These are phyloP conservation scores for Dalechampia spathulata DNA, from an alignment of 441 rosid genomes.

Conservation along the genomic window DNA sequence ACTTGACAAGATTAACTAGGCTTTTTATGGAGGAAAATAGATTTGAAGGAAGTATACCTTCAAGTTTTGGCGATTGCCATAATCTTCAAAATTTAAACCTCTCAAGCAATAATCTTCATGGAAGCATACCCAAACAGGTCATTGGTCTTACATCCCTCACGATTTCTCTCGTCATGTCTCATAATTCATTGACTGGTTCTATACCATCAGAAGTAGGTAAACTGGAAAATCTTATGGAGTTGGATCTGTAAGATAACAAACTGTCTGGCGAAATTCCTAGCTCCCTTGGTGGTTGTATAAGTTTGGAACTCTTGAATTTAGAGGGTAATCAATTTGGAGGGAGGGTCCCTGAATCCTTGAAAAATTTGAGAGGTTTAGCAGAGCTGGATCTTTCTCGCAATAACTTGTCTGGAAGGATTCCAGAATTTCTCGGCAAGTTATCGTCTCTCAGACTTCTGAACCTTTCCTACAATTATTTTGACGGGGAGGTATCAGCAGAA, in stretches of 20 bases:
- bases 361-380: slow-evolving; percentile 24
- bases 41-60: slow-evolving; percentile 38
- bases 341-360: slow-evolving; percentile 28
- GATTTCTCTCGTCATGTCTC: slow-evolving; percentile 28
- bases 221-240: slow-evolving; percentile 17
- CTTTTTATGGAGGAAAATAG: slow-evolving; percentile 31
- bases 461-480: slow-evolving; percentile 31
- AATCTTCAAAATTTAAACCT: slow-evolving; percentile 19
- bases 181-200: slow-evolving; percentile 27
- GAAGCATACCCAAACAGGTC: slow-evolving; percentile 18
- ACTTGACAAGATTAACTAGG: slow-evolving; percentile 27
- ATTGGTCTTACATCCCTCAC: slow-evolving; percentile 31
- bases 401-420: slow-evolving; percentile 33
- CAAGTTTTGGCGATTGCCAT: slow-evolving; percentile 31
- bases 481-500: slow-evolving; percentile 20
- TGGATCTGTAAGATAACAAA: slow-evolving; percentile 33
- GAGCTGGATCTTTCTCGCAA: slow-evolving; percentile 36
- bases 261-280: slow-evolving; percentile 35
- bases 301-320: slow-evolving; percentile 27
- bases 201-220: slow-evolving; percentile 28
- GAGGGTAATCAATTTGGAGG: slow-evolving; percentile 29
- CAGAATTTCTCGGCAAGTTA: slow-evolving; percentile 23
- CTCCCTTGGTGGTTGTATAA: slow-evolving; percentile 21
- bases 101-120: slow-evolving; percentile 25
- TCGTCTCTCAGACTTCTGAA: slow-evolving; percentile 22